Evolutionary conservation across 139 green algal genomes (phyloP).

Genomic region (Volvox reticuliferus): DNA sequence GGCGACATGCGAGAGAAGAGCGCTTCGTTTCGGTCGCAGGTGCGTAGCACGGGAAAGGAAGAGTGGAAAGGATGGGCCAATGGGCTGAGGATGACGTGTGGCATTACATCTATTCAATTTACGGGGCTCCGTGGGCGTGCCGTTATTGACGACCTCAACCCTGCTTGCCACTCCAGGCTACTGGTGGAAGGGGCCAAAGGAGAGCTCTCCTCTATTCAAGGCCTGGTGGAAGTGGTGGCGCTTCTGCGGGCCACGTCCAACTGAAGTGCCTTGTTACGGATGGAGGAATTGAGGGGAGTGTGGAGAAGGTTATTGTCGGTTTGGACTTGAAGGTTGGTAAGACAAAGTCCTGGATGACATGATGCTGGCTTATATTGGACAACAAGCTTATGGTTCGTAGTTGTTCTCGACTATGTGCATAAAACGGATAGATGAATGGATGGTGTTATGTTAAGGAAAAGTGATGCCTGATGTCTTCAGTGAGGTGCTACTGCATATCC

Average conservation of each 20-base stretch:
- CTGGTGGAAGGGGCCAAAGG: conserved; percentile 10
- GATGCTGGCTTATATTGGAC: not conserved
- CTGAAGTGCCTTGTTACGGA: not conserved
- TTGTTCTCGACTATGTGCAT: not conserved
- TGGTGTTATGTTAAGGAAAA: not conserved
- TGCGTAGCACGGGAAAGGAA: conserved; percentile 44
- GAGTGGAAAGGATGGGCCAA: not conserved
- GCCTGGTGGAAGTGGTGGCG: not conserved
- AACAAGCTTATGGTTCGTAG: not conserved
- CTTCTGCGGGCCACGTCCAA: not conserved
- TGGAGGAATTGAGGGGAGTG: not conserved
- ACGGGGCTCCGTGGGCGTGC: too few relatives aligned
- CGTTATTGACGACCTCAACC: too few relatives aligned
- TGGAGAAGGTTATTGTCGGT: not conserved
- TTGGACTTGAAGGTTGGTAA: too few relatives aligned
- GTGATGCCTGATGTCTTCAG: too few relatives aligned
- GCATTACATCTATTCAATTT: not conserved
- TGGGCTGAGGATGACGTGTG: not conserved
- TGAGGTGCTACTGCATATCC: too few relatives aligned
- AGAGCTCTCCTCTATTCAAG: not conserved
- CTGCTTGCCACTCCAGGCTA: not conserved
- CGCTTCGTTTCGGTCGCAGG: conserved; percentile 79
- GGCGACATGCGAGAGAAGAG: conserved; percentile 84
- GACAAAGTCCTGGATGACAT: not conserved
- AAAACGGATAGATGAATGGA: not conserved